These are phyloP conservation scores for Aspergillus cejpii DNA, from an alignment of 2,329 filamentous ascomycete genomes.

Conservation along the genomic window DNA sequence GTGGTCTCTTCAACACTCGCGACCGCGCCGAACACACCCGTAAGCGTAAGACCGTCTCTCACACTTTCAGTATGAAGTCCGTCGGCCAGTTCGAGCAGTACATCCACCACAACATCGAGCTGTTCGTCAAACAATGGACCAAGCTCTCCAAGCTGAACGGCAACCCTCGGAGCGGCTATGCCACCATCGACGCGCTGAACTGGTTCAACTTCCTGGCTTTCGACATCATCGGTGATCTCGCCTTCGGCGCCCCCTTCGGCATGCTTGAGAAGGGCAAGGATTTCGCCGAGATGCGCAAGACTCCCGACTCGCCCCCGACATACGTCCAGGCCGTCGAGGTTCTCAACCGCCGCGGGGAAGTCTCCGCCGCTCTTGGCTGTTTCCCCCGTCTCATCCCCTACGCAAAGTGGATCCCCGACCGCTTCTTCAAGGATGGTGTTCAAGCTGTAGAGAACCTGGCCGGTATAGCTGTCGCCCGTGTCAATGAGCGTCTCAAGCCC, in stretches of 20 bases:
- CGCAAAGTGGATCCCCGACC: slow-evolving; percentile 71
- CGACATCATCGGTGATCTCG: slow-evolving; percentile 55
- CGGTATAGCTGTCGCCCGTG: slow-evolving; percentile 79
- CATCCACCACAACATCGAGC: slow-evolving; percentile 70
- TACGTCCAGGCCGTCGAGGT: slow-evolving; percentile 80
- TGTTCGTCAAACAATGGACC: slow-evolving; percentile 69
- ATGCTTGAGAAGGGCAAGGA: slow-evolving; percentile 75
- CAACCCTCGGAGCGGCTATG: slow-evolving; percentile 48
- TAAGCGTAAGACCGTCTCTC: slow-evolving; percentile 81
- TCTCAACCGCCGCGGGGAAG: slow-evolving; percentile 78
- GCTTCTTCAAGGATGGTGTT: slow-evolving; percentile 71
- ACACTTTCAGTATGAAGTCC: slow-evolving; percentile 78
- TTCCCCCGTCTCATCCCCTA: slow-evolving; percentile 69
- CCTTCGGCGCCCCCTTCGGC: slow-evolving; percentile 71
- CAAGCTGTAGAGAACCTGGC: slow-evolving; percentile 71
- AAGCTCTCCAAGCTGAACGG: slow-evolving; percentile 48
- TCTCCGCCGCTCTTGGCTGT: slow-evolving; percentile 72
- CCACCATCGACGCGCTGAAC: slow-evolving; percentile 63
- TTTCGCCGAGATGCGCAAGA: slow-evolving; percentile 63
- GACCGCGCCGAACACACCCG: slow-evolving; percentile 74
- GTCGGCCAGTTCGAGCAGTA: slow-evolving; percentile 83
- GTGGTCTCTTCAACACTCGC: slow-evolving; percentile 84
- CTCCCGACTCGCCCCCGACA: slow-evolving; percentile 55
- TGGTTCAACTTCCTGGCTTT: slow-evolving; percentile 71
- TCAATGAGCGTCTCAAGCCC: slow-evolving; percentile 64